phyloP scores from a whole-genome alignment of 73 alveolate genomes.

The Paramecium sexaurelia region DNA sequence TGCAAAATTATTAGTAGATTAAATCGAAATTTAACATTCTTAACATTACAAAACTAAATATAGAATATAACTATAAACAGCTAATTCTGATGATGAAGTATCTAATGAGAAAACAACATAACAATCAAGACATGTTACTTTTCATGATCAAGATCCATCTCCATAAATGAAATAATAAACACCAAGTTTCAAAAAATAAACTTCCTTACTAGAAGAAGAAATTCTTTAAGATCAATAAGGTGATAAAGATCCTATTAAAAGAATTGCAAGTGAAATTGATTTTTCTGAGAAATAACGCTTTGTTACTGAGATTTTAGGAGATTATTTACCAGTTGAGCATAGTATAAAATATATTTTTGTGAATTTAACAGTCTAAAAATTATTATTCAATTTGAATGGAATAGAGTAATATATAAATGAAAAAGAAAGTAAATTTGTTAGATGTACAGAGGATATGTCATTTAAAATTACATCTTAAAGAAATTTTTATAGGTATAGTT shows the following conservation, averaged over 20 bases:
- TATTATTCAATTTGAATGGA: not conserved
- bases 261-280: not conserved
- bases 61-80: not conserved
- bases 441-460: not conserved
- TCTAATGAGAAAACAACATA: not conserved
- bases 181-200: not conserved
- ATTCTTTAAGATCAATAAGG: not conserved
- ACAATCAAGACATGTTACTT: not conserved
- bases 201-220: not conserved
- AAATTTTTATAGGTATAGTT: not conserved
- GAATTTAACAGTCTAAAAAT: not conserved
- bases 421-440: not conserved
- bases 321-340: not conserved
- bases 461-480: not conserved
- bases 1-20: not conserved
- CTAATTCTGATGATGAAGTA: not conserved
- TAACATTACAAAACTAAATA: constrained; percentile 2
- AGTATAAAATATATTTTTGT: not conserved
- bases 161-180: not conserved
- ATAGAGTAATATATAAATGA: not conserved
- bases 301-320: not conserved
- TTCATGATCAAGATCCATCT: not conserved
- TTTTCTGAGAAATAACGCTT: not conserved
- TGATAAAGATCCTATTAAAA: not conserved
- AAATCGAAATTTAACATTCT: not conserved